phyloP scores from a whole-genome alignment of 352 stramenopile genomes.

The Pythium insidiosum region DNA sequence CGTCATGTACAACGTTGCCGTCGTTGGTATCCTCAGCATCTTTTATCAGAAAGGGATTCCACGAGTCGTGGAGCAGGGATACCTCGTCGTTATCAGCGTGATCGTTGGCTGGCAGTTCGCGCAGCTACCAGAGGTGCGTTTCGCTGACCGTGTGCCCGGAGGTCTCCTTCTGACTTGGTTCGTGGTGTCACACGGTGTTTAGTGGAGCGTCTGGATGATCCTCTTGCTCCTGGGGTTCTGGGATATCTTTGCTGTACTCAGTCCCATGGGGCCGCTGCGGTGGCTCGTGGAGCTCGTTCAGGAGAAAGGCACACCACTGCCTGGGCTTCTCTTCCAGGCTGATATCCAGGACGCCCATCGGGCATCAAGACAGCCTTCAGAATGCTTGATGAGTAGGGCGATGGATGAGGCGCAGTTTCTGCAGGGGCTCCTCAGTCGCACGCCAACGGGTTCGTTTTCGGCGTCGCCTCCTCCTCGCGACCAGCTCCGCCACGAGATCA shows the following conservation, averaged over 20 bases:
- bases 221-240: constrained; percentile 94
- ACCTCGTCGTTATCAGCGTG: constrained; percentile 90
- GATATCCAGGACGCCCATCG: constrained; percentile 32
- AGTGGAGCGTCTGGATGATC: constrained; percentile 86
- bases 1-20: constrained; percentile 86
- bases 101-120: constrained; percentile 96
- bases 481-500: too few species aligned
- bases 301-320: constrained; percentile 79
- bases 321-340: constrained; percentile 93
- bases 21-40: constrained; percentile 78
- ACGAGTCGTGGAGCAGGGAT: constrained; percentile 75
- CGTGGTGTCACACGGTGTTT: background rate
- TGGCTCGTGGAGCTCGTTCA: constrained; percentile 91
- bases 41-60: constrained; percentile 86
- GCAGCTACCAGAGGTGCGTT: constrained; percentile 92
- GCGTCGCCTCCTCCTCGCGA: too few species aligned
- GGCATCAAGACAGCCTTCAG: background rate
- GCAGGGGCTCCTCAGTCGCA: too few species aligned
- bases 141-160: too few species aligned
- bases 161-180: background rate
- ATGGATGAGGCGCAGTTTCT: too few species aligned
- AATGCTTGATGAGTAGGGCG: too few species aligned
- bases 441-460: too few species aligned
- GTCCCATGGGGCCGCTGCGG: constrained; percentile 91
- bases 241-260: constrained; percentile 96